Conservation (phyloP, 2,329 filamentous ascomycete species). For the Sarocladium kiliense region DNA sequence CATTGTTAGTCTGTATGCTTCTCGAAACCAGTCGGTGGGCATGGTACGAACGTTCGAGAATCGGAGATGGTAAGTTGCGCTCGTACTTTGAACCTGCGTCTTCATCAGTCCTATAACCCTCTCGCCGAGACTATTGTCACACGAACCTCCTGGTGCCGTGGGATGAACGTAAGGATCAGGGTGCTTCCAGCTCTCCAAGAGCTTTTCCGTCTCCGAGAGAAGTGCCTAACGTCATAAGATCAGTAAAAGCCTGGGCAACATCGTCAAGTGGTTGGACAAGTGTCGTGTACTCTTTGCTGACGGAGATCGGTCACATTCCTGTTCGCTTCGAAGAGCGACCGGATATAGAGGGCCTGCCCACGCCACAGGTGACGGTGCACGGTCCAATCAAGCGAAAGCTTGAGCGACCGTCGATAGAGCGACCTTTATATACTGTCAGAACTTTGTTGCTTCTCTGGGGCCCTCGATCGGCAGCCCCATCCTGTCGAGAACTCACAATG, state of each 20-base stretch:
- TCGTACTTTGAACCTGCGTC: slow-evolving; percentile 85
- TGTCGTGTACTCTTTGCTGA: slow-evolving; percentile 69
- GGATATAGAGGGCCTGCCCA: slow-evolving; percentile 92
- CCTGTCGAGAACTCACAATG: slow-evolving; percentile 10
- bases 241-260: neutral
- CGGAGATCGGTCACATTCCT: slow-evolving; percentile 76
- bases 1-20: neutral
- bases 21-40: neutral
- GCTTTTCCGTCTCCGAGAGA: slow-evolving; percentile 79
- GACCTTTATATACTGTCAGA: slow-evolving; percentile 39
- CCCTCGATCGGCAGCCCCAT: neutral
- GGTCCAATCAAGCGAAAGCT: slow-evolving; percentile 91
- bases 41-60: slow-evolving; percentile 67
- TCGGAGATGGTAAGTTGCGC: slow-evolving; percentile 78
- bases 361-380: slow-evolving; percentile 92
- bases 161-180: slow-evolving; percentile 88
- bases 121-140: neutral
- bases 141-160: slow-evolving; percentile 84
- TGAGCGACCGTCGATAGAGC: slow-evolving; percentile 88
- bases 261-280: neutral
- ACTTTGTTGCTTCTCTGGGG: slow-evolving; percentile 2
- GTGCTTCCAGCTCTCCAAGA: slow-evolving; percentile 94
- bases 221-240: slow-evolving; percentile 54
- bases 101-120: slow-evolving; percentile 11
- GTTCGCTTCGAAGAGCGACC: slow-evolving; percentile 92